Evolutionary conservation across 768 basidiomycete species (phyloP), one percentile per base, ranked within the genome.

Genomic region (Lactifluus piperatus): DNA sequence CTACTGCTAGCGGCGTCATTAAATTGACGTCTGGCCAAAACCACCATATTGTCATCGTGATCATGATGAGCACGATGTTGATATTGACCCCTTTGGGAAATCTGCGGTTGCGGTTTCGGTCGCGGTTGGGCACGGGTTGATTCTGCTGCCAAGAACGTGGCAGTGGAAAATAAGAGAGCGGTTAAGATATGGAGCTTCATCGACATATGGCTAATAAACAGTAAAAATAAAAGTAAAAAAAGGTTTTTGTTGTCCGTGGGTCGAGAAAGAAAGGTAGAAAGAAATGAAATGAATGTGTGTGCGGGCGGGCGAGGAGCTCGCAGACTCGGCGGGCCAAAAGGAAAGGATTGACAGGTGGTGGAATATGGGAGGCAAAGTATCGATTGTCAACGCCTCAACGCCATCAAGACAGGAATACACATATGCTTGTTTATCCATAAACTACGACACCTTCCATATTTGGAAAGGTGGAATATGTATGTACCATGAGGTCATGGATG

Each of bases 141-240:
- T n/a, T 58, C 56, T 32, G 3, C 24, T 11, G 52, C 61, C 43
- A 52, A 57, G 27, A 57, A 54, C 50, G 63, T 50, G 32, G 64
- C 56, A 32, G 18, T 20, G 9, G 49, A 55, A 22, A 60, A 54
- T 4, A 65, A 66, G 54, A 71, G 62, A 54, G 64, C 44, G 56
- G 64, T 54, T 43, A 69, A 57, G 44, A 65, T 54, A 44, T 65
- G 53, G 34, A 70, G 60, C 69, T 70, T 70, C 69, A 70, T 70
- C 27, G 14, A 37, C 8, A 5, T 34, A 34, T 11, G 30, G 34
- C 34, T 13, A 4, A 5, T 6, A 6, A 24, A n/a, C n/a, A n/a
- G n/a, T n/a, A n/a, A n/a, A n/a, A n/a, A n/a, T n/a, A n/a, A n/a
- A n/a, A n/a, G n/a, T n/a, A n/a, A 27, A 27, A 26, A 39, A 13